Conservation (phyloP, 805 yeast genomes). For the Zygosaccharomyces pseudorouxii region DNA sequence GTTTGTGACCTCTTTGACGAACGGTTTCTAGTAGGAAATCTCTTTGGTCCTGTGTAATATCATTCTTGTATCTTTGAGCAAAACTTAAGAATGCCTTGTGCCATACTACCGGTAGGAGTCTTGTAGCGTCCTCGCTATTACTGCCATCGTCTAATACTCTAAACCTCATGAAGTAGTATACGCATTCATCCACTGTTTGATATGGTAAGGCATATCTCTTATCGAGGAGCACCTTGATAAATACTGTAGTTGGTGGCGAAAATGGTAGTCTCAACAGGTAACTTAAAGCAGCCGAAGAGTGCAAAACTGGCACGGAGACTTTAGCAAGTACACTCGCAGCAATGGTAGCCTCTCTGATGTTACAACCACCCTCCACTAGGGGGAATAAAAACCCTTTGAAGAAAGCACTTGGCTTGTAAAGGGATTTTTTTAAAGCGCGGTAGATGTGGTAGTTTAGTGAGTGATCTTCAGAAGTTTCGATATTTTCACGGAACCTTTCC, state of each 20-base stretch:
- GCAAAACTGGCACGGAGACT: constrained; percentile 89
- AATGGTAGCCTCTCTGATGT: constrained; percentile 90
- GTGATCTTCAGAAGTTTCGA: constrained; percentile 70
- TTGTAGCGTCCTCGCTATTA: constrained; percentile 39
- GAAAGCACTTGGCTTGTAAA: constrained; percentile 96
- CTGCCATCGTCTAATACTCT: constrained; percentile 51
- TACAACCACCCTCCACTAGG: constrained; percentile 79
- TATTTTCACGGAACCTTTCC: constrained; percentile 66
- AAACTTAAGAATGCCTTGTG: constrained; percentile 92
- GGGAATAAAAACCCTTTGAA: constrained; percentile 96
- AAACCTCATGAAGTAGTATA: constrained; percentile 89
- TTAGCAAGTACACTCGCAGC: constrained; percentile 88
- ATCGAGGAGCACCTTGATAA: constrained; percentile 83
- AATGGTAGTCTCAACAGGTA: constrained; percentile 79
- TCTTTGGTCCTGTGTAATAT: constrained; percentile 97
- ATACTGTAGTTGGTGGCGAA: constrained; percentile 83
- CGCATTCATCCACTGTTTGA: constrained; percentile 91
- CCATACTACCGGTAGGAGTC: constrained; percentile 87
- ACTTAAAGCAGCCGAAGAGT: constrained; percentile 92
- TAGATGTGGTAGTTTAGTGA: constrained; percentile 87
- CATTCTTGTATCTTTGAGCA: constrained; percentile 94
- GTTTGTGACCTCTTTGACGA: constrained; percentile 82
- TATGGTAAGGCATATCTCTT: constrained; percentile 96
- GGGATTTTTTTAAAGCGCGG: constrained; percentile 83
- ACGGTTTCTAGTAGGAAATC: constrained; percentile 89